These are phyloP conservation scores for Teratosphaeriaceae sp. DNA, from an alignment of 2,329 filamentous ascomycete species.

Conservation along the genomic window DNA sequence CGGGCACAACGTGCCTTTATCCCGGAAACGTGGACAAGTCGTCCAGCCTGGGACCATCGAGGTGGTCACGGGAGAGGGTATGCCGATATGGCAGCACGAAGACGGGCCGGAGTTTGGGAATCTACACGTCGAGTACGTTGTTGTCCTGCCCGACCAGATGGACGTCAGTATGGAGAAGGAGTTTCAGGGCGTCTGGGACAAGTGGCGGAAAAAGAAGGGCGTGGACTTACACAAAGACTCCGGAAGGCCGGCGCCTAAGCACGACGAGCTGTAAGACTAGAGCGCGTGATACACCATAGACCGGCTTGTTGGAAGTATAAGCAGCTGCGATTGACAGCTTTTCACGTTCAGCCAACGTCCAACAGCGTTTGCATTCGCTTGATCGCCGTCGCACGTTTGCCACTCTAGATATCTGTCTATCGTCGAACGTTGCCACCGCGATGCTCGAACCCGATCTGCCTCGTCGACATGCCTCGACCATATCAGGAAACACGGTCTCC, in stretches of 20 bases:
- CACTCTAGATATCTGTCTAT: too few relatives aligned
- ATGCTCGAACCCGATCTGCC: too few relatives aligned
- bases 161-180: conserved; percentile 88
- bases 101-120: conserved; percentile 50
- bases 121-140: conserved; percentile 61
- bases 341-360: too few relatives aligned
- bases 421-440: too few relatives aligned
- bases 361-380: too few relatives aligned
- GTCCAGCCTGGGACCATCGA: conserved; percentile 82
- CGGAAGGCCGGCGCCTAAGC: conserved; percentile 42
- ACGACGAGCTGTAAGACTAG: conserved; percentile 32
- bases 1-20: conserved; percentile 75
- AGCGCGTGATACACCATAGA: neutral
- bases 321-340: too few relatives aligned
- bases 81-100: conserved; percentile 70
- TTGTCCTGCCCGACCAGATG: conserved; percentile 92
- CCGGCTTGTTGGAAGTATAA: too few relatives aligned
- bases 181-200: conserved; percentile 82
- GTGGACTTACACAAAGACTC: conserved; percentile 72
- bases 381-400: too few relatives aligned
- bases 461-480: too few relatives aligned
- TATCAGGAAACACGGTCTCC: too few relatives aligned
- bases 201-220: conserved; percentile 81
- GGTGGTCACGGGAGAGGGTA: conserved; percentile 73
- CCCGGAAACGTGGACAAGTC: conserved; percentile 67